These are phyloP conservation scores for Nicotiana tomentosiformis DNA, from an alignment of 257 asterid species.

Conservation along the genomic window DNA sequence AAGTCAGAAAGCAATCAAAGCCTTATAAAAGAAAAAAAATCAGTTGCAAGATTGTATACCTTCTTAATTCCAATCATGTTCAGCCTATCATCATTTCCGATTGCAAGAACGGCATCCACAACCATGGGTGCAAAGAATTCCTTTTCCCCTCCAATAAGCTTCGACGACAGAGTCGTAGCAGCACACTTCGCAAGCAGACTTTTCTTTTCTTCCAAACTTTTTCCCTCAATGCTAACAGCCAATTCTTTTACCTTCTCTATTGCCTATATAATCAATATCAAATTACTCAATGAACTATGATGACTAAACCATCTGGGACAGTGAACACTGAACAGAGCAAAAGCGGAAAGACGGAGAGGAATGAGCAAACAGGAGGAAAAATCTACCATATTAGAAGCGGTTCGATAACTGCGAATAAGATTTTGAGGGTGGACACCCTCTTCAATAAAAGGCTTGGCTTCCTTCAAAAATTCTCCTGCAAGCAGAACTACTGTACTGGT, in stretches of 20 bases:
- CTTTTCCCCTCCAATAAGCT: slow-evolving; percentile 98
- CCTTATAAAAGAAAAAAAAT: background rate
- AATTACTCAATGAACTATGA: slow-evolving; percentile 2
- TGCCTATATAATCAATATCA: slow-evolving; percentile 37
- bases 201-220: slow-evolving; percentile 90
- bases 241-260: slow-evolving; percentile 69
- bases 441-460: slow-evolving; percentile 95
- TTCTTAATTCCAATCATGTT: slow-evolving; percentile 97
- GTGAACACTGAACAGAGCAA: background rate
- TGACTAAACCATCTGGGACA: background rate
- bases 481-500: slow-evolving; percentile 97
- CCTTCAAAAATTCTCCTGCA: slow-evolving; percentile 93
- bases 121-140: slow-evolving; percentile 96
- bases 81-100: slow-evolving; percentile 82
- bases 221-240: slow-evolving; percentile 86
- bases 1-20: background rate
- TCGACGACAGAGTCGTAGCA: slow-evolving; percentile 91
- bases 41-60: slow-evolving; percentile 28
- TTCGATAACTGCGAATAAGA: slow-evolving; percentile 81
- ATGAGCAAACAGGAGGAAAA: slow-evolving; percentile 7
- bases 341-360: slow-evolving; percentile 7
- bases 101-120: slow-evolving; percentile 89
- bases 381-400: slow-evolving; percentile 73
- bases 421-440: slow-evolving; percentile 99
- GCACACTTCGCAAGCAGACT: slow-evolving; percentile 90